Percentiles rank a stretch among this genome's conserved stretches.
These are phyloP conservation scores for Lantana camara DNA, from an alignment of 257 asterid genomes.

Conservation along the genomic window DNA sequence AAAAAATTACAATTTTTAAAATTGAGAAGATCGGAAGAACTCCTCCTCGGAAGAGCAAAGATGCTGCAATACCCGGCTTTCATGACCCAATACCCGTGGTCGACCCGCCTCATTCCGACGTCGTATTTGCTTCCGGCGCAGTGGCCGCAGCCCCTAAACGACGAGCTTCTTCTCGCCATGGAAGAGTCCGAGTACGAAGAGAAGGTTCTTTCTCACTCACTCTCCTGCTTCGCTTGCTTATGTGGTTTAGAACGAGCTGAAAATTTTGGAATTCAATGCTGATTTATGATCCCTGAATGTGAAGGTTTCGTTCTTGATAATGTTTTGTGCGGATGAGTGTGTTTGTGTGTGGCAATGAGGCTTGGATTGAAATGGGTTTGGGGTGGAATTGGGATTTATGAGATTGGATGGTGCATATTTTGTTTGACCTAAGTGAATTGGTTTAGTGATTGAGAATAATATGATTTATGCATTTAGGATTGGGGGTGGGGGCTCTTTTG, in stretches of 20 bases:
- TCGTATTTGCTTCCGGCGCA: constrained; percentile 76
- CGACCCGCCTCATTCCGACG: constrained; percentile 78
- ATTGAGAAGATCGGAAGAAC: background rate
- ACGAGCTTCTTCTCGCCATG: constrained; percentile 86
- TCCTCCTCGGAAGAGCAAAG: background rate
- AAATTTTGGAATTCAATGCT: background rate
- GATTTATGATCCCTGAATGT: constrained; percentile 13
- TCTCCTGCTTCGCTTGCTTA: background rate
- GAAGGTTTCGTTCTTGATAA: background rate
- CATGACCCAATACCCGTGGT: constrained; percentile 78
- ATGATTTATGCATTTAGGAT: too few relatives aligned
- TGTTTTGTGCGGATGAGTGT: background rate
- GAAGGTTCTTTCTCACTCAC: constrained; percentile 48
- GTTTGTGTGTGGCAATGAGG: background rate
- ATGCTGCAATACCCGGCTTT: constrained; percentile 85
- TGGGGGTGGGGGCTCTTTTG: too few relatives aligned
- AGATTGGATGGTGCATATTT: background rate
- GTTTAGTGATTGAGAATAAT: background rate
- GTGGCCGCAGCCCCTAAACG: constrained; percentile 91
- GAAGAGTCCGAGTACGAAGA: constrained; percentile 89
- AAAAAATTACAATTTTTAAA: constrained; percentile 10
- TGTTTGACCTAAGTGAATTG: background rate
- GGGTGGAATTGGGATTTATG: background rate
- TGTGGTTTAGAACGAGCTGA: background rate
- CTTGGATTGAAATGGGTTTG: background rate